Base-by-base conservation (phyloP, 768 basidiomycete species). In the Russula vinacea region DNA sequence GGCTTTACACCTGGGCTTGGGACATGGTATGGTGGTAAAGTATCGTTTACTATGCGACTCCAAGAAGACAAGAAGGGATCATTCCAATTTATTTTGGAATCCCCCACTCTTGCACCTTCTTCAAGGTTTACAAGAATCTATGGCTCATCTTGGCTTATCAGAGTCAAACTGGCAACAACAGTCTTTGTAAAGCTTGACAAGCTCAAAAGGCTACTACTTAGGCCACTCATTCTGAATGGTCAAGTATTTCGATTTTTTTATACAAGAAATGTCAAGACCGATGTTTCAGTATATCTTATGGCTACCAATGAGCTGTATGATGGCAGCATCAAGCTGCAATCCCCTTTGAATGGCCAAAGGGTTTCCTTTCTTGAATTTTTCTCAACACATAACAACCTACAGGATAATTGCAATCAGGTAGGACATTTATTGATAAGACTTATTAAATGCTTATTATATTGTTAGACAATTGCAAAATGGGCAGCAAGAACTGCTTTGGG, bases 401-500 rank as follows among this genome's bases (percentile, higher is more conserved):
- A 72, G 2, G 26, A 64, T 9, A 88, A 88, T 60, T 58, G 62
- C 0, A 65, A 76, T 0, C 87, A 89, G 77, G 87, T 84, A 13
- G 11, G 44, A 24, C 8, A 50, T 53, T 44, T 50, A 49, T 35
- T 29, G 1, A 19, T 47, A 29, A 56, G 10, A n/a, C 56, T 11
- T 22, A 37, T n/a, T 35, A 42, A 37, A 35, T 49, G 16, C 33
- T 60, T 24, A 52, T 49, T 53, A 13, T 60, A 3, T 45, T n/a
- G 16, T 6, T 58, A 88, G 87, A 76, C 78, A 13, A 80, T 87
- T 74, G 76, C 82, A 1, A 89, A 89, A 72, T 89, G 83, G 81
- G 76, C 80, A 14, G 79, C 86, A n/a, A 79, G 87, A 0, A 84
- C 83, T 65, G 78, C 81, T 0, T 77, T 89, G 10, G 85, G 83